Conservation (phyloP, 768 basidiomycete genomes). For the Gloeopeniophorella convolvens region DNA sequence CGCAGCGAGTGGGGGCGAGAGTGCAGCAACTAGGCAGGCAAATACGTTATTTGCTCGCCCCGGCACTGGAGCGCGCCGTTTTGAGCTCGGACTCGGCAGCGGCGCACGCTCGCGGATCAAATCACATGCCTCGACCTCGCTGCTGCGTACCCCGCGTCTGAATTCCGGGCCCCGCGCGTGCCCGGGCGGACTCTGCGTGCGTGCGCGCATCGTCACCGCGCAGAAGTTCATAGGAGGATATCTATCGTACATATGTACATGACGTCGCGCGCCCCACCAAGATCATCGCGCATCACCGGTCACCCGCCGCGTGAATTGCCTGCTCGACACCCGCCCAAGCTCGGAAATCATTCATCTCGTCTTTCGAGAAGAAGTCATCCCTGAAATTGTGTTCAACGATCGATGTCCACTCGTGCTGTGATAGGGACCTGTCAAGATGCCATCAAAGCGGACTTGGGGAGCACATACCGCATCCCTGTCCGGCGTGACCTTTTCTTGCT, state of each 20-base stretch:
- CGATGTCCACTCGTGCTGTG: conserved; percentile 51
- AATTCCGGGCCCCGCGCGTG: no score
- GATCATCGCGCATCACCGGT: no score
- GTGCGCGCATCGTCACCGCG: no score
- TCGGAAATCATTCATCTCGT: conserved; percentile 13
- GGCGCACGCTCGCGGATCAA: background rate
- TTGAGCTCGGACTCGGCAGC: background rate
- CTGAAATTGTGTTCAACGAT: conserved; percentile 45
- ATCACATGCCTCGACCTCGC: conserved; percentile 19
- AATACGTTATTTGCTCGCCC: background rate
- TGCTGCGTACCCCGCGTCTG: no score
- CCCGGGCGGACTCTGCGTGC: no score
- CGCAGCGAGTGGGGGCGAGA: background rate
- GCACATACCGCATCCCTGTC: conserved; percentile 44
- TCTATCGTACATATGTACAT: no score
- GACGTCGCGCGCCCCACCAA: no score
- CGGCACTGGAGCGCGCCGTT: background rate
- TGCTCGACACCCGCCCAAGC: conserved; percentile 11
- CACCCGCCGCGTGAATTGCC: no score
- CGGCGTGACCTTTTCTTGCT: conserved; percentile 26
- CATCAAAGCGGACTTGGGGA: conserved; percentile 5
- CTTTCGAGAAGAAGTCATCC: conserved; percentile 44
- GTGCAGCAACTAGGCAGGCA: background rate
- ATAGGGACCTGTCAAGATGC: background rate
- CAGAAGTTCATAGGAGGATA: no score